Evolutionary conservation across 176 grass and related monocot genomes (phyloP).

Genomic region (Microstegium vimineum): DNA sequence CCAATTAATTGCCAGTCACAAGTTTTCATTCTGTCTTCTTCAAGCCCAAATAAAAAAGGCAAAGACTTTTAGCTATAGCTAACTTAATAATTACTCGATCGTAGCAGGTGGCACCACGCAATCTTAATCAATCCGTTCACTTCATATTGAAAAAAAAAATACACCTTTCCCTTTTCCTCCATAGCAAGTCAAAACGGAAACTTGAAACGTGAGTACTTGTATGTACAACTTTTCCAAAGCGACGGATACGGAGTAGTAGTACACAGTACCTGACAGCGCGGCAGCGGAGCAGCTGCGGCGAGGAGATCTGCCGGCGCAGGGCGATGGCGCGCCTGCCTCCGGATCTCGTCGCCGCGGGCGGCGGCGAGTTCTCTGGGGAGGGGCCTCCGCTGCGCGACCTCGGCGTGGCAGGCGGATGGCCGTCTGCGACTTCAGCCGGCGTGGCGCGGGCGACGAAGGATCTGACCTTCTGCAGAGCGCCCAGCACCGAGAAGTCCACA

Average conservation of each 20-base stretch:
- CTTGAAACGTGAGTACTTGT: conserved; percentile 8
- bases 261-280: conserved; percentile 52
- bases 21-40: background rate
- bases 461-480: conserved; percentile 62
- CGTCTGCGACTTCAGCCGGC: conserved; percentile 6
- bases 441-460: conserved; percentile 44
- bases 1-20: conserved; percentile 1
- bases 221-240: background rate
- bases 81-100: background rate
- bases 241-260: conserved; percentile 9
- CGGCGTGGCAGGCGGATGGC: background rate
- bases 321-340: conserved; percentile 39
- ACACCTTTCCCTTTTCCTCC: conserved; percentile 34
- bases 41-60: conserved; percentile 7
- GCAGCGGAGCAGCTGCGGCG: conserved; percentile 44
- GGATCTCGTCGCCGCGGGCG: conserved; percentile 35
- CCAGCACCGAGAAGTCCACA: conserved; percentile 52
- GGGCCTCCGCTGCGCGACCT: conserved; percentile 28
- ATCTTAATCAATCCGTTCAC: background rate
- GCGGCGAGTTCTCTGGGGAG: conserved; percentile 28
- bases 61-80: background rate
- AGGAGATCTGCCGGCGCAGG: conserved; percentile 56
- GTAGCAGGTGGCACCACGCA: conserved; percentile 15
- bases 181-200: conserved; percentile 32
- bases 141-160: background rate